Percentiles rank a stretch among this genome's conserved stretches.
Evolutionary conservation across 139 green algal genomes (phyloP).

Genomic region (Closterium sp.): DNA sequence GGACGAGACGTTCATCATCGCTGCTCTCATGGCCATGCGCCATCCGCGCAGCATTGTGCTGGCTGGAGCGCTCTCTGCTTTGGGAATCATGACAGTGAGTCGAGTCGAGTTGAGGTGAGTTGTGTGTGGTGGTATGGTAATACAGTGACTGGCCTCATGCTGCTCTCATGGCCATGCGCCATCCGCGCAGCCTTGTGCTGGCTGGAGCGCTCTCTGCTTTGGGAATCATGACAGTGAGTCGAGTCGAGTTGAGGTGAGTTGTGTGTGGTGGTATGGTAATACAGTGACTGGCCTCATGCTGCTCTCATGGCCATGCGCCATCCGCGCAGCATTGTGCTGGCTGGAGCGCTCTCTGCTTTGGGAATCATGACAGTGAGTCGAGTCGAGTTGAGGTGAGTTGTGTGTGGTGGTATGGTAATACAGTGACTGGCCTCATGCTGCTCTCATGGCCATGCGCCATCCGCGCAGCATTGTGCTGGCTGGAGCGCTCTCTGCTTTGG

Average conservation of each 20-base stretch:
- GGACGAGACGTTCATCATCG: constrained; percentile 69
- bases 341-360: constrained; percentile 54
- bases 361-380: constrained; percentile 57
- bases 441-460: constrained; percentile 64
- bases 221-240: constrained; percentile 57
- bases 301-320: constrained; percentile 65
- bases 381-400: background rate
- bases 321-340: constrained; percentile 50
- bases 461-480: constrained; percentile 50
- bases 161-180: constrained; percentile 63
- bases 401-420: no score
- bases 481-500: constrained; percentile 54
- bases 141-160: no score
- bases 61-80: constrained; percentile 49
- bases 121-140: no score
- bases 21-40: constrained; percentile 63
- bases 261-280: no score
- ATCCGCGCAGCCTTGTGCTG: constrained; percentile 54
- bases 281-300: no score
- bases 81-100: constrained; percentile 60
- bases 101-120: background rate
- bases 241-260: background rate
- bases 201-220: constrained; percentile 54
- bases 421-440: background rate
- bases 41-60: constrained; percentile 55